Evolutionary conservation across 139 green algal species (phyloP).

Genomic region (Tetradesmus obliquus): DNA sequence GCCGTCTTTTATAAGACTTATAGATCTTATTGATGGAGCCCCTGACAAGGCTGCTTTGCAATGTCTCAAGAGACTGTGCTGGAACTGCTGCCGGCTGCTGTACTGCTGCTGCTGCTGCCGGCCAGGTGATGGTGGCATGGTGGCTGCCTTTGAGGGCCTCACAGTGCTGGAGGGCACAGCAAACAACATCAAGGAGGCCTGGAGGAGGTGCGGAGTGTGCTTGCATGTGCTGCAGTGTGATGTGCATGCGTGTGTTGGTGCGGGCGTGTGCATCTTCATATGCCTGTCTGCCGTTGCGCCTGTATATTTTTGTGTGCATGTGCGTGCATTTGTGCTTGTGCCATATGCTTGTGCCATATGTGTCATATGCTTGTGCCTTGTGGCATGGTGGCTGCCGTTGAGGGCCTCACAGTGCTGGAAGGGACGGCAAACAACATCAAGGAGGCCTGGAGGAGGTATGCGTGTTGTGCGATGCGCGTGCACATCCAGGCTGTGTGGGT

Average conservation of each 20-base stretch:
- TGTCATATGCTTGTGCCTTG: too few species aligned
- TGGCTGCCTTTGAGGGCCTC: conserved; percentile 67
- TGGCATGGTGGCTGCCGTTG: conserved; percentile 53
- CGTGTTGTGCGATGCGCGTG: neutral
- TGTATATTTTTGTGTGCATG: neutral
- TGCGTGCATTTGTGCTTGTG: neutral
- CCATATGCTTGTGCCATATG: neutral
- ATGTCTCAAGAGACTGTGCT: neutral
- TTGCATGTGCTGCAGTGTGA: neutral
- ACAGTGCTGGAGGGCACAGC: conserved; percentile 77
- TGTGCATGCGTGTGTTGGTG: too few species aligned
- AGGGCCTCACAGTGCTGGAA: conserved; percentile 73
- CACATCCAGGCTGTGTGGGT: neutral
- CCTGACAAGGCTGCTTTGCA: too few species aligned
- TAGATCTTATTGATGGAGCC: too few species aligned
- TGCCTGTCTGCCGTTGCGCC: neutral
- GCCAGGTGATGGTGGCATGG: conserved; percentile 24
- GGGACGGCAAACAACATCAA: conserved; percentile 78
- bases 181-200: conserved; percentile 72
- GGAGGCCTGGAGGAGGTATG: conserved; percentile 59
- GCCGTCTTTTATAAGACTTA: conserved; percentile 50
- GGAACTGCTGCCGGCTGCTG: conserved; percentile 63
- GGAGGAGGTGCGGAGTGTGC: conserved; percentile 43
- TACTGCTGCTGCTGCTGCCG: neutral
- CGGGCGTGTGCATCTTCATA: too few species aligned